Percentiles rank a stretch among this genome's conserved stretches.
Conservation (phyloP, 2,329 filamentous ascomycete species). For the Davidsoniella virescens region DNA sequence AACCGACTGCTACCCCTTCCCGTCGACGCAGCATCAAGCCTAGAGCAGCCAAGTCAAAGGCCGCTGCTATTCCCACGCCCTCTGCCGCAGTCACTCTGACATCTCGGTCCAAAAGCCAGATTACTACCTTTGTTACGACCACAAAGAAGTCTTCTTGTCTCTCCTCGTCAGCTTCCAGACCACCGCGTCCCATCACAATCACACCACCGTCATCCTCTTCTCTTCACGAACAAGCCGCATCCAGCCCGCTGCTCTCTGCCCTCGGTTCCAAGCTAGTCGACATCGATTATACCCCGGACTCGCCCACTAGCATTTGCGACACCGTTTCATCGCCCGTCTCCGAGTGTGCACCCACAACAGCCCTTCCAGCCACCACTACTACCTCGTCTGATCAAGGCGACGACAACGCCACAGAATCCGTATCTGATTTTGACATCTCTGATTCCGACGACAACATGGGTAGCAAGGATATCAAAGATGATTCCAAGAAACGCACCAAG, state of each 20-base stretch:
- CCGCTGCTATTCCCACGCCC: slow-evolving; percentile 7
- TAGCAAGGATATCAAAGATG: slow-evolving; percentile 10
- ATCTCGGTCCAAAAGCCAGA: slow-evolving; percentile 1
- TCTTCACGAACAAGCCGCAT: not conserved
- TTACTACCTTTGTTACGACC: slow-evolving; percentile 10
- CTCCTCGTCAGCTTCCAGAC: not conserved
- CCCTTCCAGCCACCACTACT: not conserved
- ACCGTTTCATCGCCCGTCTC: slow-evolving; percentile 5
- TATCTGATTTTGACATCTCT: not conserved
- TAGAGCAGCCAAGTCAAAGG: slow-evolving; percentile 9
- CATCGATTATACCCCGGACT: slow-evolving; percentile 5
- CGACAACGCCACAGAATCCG: not conserved
- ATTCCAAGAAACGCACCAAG: slow-evolving; percentile 10
- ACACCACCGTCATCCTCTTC: not conserved
- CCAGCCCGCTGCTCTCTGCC: slow-evolving; percentile 4
- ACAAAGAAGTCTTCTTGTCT: slow-evolving; percentile 8
- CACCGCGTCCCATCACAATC: slow-evolving; percentile 7
- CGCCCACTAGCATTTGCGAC: slow-evolving; percentile 9
- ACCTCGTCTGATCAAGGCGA: not conserved
- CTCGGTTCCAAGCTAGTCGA: not conserved
- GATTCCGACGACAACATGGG: slow-evolving; percentile 5
- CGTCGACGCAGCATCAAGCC: slow-evolving; percentile 9
- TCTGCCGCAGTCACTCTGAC: not conserved
- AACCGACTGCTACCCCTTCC: not conserved
- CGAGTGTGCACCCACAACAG: not conserved